These are phyloP conservation scores for Cutaneotrichosporon sp. DNA, from an alignment of 1,284 basidiomycete species.

Conservation along the genomic window DNA sequence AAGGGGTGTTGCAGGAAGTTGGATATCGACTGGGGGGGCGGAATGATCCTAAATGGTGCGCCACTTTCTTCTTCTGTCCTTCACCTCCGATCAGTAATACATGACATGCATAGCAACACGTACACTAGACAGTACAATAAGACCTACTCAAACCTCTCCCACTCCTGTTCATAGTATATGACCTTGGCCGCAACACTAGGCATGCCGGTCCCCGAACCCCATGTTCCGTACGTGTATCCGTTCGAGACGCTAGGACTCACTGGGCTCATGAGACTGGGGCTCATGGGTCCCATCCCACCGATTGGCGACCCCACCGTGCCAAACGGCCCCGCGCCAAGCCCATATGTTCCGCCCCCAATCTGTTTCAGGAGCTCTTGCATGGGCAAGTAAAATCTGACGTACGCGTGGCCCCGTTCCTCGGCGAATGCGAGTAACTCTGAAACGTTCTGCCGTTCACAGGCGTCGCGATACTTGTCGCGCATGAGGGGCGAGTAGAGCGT, in stretches of 20 bases:
- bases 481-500: constrained; percentile 4
- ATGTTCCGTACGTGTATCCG: background rate
- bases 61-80: too few species aligned
- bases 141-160: background rate
- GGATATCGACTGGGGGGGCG: too few species aligned
- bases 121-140: too few species aligned
- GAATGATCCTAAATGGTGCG: too few species aligned
- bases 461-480: constrained; percentile 2
- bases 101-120: background rate
- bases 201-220: background rate
- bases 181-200: background rate
- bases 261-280: background rate
- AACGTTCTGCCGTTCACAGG: background rate
- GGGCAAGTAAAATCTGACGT: constrained; percentile 2
- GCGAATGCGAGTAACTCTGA: background rate
- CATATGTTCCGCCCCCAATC: background rate
- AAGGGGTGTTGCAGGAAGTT: too few species aligned
- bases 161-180: background rate
- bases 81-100: too few species aligned
- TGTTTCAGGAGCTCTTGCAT: background rate
- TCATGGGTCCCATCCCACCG: background rate
- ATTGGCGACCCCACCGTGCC: background rate
- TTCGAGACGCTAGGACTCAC: background rate
- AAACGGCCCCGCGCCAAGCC: background rate
- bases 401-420: constrained; percentile 1